Conservation (phyloP, 805 yeast genomes). For the Teunomyces panamensis region DNA sequence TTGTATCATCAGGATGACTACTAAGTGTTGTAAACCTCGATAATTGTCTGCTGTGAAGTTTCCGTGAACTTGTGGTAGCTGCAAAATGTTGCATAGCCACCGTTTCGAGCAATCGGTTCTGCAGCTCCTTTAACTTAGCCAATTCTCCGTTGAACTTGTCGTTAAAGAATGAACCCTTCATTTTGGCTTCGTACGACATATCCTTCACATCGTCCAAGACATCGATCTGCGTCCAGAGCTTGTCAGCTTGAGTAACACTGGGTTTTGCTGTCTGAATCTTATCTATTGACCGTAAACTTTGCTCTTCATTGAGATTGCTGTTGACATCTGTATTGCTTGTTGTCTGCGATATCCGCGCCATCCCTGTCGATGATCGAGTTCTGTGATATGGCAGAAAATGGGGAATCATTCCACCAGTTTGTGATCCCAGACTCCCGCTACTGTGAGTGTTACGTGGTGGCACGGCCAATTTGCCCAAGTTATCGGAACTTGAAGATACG, state of each 20-base stretch:
- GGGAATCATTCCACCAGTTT: not conserved
- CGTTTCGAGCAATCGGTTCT: slow-evolving; percentile 36
- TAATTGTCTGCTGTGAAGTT: slow-evolving; percentile 9
- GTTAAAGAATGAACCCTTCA: slow-evolving; percentile 50
- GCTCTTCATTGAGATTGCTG: slow-evolving; percentile 7
- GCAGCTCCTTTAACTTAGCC: slow-evolving; percentile 53
- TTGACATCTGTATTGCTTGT: slow-evolving; percentile 1
- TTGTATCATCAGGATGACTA: not conserved
- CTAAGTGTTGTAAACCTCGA: not conserved
- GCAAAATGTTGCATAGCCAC: slow-evolving; percentile 31
- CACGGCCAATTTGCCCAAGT: not conserved
- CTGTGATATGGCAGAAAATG: slow-evolving; percentile 1
- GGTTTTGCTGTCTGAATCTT: slow-evolving; percentile 55
- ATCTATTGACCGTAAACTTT: slow-evolving; percentile 37
- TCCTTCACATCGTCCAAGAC: slow-evolving; percentile 75
- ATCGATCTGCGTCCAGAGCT: slow-evolving; percentile 84
- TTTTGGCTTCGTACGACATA: slow-evolving; percentile 47
- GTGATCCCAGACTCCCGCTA: not conserved
- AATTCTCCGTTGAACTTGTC: slow-evolving; percentile 50
- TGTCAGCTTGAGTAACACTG: slow-evolving; percentile 65
- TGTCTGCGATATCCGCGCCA: slow-evolving; percentile 12
- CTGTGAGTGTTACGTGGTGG: not conserved
- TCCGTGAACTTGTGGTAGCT: slow-evolving; percentile 10
- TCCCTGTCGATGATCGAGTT: slow-evolving; percentile 12
- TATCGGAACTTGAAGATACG: not conserved